Base-by-base conservation (phyloP, 2,329 filamentous ascomycete genomes). In the Talaromyces amestolkiae region DNA sequence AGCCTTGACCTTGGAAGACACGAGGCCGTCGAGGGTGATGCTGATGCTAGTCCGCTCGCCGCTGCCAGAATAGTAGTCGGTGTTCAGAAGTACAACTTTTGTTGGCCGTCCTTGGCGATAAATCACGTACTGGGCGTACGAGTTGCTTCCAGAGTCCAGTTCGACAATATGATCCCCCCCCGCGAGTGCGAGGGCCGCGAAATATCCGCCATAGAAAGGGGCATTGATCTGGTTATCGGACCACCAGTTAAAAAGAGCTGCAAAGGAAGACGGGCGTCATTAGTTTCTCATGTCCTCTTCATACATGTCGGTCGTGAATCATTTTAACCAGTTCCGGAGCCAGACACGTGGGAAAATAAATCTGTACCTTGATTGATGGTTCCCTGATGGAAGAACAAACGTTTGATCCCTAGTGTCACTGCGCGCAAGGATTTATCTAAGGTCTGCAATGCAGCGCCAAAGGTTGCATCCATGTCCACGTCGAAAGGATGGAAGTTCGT, bases 181-280 rank as follows among this genome's bases (percentile, higher is more conserved):
- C 1, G 13, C 11, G 31, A 58, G 53, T 58, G 53, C 53, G 53
- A 58, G 53, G 13, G 19, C 53, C 15, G 53, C 27, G 10, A 58
- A 58, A 58, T 58, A 58, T 13, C 53, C 53, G 53, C 53, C 53
- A 19, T 58, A 58, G 31, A 58, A 58, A 33, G 53, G 53, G 27
- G 53, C 53, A 39, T 58, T 58, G 53, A 58, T 58, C 33, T 58
- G 53, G n/a, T 58, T 58, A n/a, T 39, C 33, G 33, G 53, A 58
- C 53, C 53, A 58, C 53, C 53, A 58, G 19, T 58, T 58, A 27
- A 58, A 58, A 33, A 58, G 27, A 37, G 53, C 53, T 58, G 19
- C 53, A 58, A 33, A 58, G 31, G 11, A 19, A 58, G 27, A 35
- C n/a, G 27, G 0, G 31, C 53, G 9, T 27, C 10, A 27, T 51